Base-by-base conservation (phyloP, 768 basidiomycete species). In the Paxillus ammoniavirescens region DNA sequence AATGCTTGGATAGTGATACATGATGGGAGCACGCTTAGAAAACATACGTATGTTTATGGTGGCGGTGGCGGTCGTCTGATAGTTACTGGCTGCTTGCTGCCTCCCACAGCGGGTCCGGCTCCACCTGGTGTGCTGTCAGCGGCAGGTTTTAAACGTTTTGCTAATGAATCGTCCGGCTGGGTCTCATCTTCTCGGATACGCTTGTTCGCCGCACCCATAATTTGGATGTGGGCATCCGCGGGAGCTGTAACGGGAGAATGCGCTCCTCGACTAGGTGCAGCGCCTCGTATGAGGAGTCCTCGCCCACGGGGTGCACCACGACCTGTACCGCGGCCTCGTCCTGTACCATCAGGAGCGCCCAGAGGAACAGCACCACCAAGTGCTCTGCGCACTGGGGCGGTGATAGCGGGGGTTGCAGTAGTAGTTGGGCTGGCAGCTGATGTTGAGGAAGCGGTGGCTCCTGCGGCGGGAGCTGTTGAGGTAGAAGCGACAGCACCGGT, bases 81-180 rank as follows among this genome's bases (percentile, higher is more conserved):
- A 17, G 55, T 47, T 9, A 75, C 61, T 21, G 71, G 71, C 4
- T 76, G 73, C 53, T 73, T 69, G 47, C 47, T 56, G 14, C 59
- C 57, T n/a, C 57, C 63, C n/a, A n/a, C 49, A 23, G 55, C 40
- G 15, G 36, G 23, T 18, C 40, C 36, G 7, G n/a, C 47, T 1
- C 36, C 52, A 8, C 30, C 45, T 14, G 44, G 18, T 18, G 18
- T 14, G 7, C n/a, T 28, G 23, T 67, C 64, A 3, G 35, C 51
- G 3, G 82, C 80, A 45, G 82, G 82, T 63, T 86, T 88, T 49
- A 86, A 56, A 42, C 87, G 81, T 63, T 89, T 89, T 0, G 80
- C 83, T 31, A 88, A 72, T 9, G 84, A 80, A 60, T 84, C 82
- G 17, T 84, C 83, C 0, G n/a, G 65, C 18, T 18, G 62, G 23